phyloP scores from a whole-genome alignment of 2,329 filamentous ascomycete genomes.

The Botrytis galanthina region DNA sequence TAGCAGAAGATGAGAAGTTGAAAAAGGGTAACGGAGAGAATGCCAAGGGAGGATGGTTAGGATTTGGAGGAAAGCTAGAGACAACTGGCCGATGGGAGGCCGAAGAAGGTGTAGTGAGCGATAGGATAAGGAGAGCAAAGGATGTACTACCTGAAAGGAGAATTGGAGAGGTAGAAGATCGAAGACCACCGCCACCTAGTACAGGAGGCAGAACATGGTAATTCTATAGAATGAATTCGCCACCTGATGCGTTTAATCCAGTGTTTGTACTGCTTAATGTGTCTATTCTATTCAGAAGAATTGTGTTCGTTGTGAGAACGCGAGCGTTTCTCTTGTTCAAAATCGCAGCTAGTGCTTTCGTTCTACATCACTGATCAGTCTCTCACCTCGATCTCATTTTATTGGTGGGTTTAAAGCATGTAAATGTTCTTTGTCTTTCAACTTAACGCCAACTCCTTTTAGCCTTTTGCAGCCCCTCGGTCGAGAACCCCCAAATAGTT shows the following conservation, averaged over 20 bases:
- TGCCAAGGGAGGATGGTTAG: slow-evolving; percentile 33
- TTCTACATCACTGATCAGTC: background rate
- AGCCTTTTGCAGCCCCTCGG: background rate
- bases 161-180: slow-evolving; percentile 11
- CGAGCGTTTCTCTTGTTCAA: background rate
- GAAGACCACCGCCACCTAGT: slow-evolving; percentile 12
- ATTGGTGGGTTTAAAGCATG: background rate
- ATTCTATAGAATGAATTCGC: background rate
- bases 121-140: slow-evolving; percentile 33
- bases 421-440: background rate
- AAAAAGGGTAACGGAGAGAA: slow-evolving; percentile 24
- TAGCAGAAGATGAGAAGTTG: slow-evolving; percentile 45
- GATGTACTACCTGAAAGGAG: slow-evolving; percentile 22
- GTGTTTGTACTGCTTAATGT: background rate
- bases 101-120: slow-evolving; percentile 38
- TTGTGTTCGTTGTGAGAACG: background rate
- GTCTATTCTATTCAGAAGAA: background rate
- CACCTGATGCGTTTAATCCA: background rate
- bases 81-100: slow-evolving; percentile 39
- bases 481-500: background rate
- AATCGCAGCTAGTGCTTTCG: background rate
- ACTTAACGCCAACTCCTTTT: background rate
- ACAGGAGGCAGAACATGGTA: background rate
- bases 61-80: slow-evolving; percentile 31
- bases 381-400: background rate